Base-by-base conservation (phyloP, 2,329 filamentous ascomycete genomes). In the Penicillium crustosum region DNA sequence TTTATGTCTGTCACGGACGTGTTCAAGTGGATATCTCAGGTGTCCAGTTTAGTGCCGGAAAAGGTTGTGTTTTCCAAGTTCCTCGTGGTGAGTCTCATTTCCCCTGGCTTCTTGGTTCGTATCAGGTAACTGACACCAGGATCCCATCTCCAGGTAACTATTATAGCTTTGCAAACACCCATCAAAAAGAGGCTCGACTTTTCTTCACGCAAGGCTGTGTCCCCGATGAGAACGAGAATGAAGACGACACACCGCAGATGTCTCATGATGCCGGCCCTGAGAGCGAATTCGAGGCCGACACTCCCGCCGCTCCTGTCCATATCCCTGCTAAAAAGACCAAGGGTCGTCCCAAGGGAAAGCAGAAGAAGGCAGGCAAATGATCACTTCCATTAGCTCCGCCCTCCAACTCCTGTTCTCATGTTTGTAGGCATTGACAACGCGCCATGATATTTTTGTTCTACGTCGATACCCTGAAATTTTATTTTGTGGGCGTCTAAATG, bases 131-230 rank as follows among this genome's bases (percentile, higher is more conserved):
- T 61, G 21, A 61, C 49, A 17, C n/a, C 12, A 21, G 5, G 6
- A 15, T 19, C 17, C n/a, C 25, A 12, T 55, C 12, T 13, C 13
- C 63, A 97, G 93, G 93, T 51, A 97, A 97, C 71, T 89, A 91
- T 67, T 99, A 99, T 76, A 90, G 89, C 70, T 96, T 99, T 68
- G 82, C 83, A 55, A 99, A 97, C 74, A 86, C 91, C 56, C 86
- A 87, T 68, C 82, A 88, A 61, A 80, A 82, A 60, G 83, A 86
- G 5, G 90, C 91, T 5, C 86, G 89, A 39, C 82, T 97, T 49
- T 97, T 97, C 79, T 99, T 97, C 75, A 87, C 92, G 1, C 94
- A 99, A 74, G 93, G 89, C 7, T 93, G 89, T 74, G 90, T 88
- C 61, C 73, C 77, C 17, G 64, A 61, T 15, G 73, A 73, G 35